Conservation (phyloP, 441 rosid species). For the Biscutella auriculata region DNA sequence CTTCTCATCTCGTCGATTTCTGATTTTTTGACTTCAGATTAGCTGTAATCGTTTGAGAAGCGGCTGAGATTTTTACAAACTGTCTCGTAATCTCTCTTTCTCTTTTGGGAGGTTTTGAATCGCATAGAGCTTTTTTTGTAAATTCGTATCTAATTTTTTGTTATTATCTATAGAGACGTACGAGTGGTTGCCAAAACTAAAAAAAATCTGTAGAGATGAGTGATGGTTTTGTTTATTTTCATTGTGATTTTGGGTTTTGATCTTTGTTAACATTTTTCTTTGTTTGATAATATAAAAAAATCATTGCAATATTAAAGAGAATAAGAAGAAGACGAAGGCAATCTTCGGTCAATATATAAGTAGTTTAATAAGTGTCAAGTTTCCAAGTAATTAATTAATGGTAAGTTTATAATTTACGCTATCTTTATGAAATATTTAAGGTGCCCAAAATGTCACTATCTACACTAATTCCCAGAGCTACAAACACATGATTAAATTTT, state of each 20-base stretch:
- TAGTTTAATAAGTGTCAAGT: not conserved
- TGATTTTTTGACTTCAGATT: slow-evolving; percentile 5
- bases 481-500: not conserved
- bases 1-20: slow-evolving; percentile 25
- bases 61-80: slow-evolving; percentile 5
- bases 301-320: not conserved
- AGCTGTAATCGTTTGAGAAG: not conserved
- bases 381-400: not conserved
- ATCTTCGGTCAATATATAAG: not conserved
- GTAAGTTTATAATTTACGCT: not conserved
- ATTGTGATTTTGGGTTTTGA: not conserved
- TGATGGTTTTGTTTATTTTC: not conserved
- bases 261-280: not conserved
- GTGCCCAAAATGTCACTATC: not conserved
- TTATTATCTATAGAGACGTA: not conserved
- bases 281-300: not conserved
- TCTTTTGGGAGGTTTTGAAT: not conserved
- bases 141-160: not conserved
- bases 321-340: not conserved
- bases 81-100: slow-evolving; percentile 1
- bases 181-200: not conserved
- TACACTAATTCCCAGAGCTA: not conserved
- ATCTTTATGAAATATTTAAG: not conserved
- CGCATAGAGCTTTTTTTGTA: slow-evolving; percentile 7
- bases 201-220: not conserved